Percentiles rank a stretch among this genome's conserved stretches.
phyloP scores from a whole-genome alignment of 2,329 filamentous ascomycete species.

The Cordyceps fumosorosea region DNA sequence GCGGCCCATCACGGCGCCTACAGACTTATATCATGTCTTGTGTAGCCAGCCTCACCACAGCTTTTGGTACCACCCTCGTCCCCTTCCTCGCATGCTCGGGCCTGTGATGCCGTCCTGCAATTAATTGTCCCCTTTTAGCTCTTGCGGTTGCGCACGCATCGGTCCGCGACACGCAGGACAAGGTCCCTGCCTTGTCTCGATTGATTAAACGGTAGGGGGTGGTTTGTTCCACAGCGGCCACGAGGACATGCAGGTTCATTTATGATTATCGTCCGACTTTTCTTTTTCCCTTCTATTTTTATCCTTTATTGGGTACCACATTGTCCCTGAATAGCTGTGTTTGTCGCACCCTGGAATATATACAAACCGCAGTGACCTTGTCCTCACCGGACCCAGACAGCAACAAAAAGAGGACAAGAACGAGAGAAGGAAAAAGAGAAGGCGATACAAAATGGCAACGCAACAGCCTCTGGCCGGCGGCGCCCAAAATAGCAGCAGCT shows the following conservation, averaged over 20 bases:
- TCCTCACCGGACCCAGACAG: background rate
- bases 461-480: conserved; percentile 21
- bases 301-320: background rate
- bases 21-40: conserved; percentile 6
- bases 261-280: background rate
- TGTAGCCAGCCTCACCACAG: conserved; percentile 3
- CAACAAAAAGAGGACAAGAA: background rate
- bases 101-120: background rate
- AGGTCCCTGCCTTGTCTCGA: background rate
- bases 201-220: background rate
- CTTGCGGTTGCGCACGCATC: background rate
- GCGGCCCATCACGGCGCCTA: conserved; percentile 1
- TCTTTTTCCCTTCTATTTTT: background rate
- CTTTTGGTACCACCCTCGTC: background rate
- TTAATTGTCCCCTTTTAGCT: background rate
- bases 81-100: background rate
- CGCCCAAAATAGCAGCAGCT: conserved; percentile 31
- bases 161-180: background rate
- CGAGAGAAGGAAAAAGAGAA: background rate
- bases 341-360: background rate
- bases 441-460: conserved; percentile 29
- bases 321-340: background rate
- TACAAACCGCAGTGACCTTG: background rate
- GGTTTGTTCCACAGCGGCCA: background rate
- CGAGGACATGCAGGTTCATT: background rate